Evolutionary conservation across 768 basidiomycete species (phyloP).

Genomic region (Chalciporus pseudorubinellus): DNA sequence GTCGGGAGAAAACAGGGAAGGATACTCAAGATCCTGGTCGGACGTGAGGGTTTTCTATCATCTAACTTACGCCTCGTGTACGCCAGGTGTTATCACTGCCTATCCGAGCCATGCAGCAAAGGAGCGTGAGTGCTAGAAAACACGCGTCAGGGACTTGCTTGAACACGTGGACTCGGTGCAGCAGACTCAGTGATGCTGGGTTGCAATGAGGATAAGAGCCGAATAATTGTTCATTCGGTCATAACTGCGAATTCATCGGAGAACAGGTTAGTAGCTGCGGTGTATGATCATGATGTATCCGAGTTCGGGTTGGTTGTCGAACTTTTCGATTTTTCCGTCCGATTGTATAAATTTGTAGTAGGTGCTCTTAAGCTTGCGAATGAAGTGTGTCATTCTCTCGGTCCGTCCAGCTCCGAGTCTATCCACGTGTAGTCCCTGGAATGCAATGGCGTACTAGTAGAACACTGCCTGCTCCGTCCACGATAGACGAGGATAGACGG

Average conservation of each 20-base stretch:
- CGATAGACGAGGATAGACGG: too few species aligned
- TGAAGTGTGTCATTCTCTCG: not conserved
- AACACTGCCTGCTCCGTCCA: not conserved
- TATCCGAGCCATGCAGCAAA: constrained; percentile 17
- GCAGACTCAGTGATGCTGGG: not conserved
- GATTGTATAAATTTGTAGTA: too few species aligned
- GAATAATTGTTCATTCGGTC: too few species aligned
- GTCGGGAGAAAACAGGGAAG: constrained; percentile 14
- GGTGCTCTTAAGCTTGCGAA: too few species aligned
- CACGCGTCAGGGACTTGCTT: constrained; percentile 5
- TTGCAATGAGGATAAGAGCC: not conserved
- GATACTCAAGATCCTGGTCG: constrained; percentile 6
- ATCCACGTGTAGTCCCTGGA: too few species aligned
- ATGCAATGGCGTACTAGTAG: not conserved
- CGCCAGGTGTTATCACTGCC: constrained; percentile 32
- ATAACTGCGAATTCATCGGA: not conserved
- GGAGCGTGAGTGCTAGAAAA: constrained; percentile 9
- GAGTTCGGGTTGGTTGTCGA: too few species aligned
- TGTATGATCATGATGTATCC: too few species aligned
- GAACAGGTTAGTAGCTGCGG: not conserved
- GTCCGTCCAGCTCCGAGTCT: not conserved
- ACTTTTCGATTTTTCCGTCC: too few species aligned
- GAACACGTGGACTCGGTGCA: constrained; percentile 27
- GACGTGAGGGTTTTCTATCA: constrained; percentile 28
- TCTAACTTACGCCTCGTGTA: constrained; percentile 27